Conservation (phyloP, 371 early-diverging fungal species). For the Rhizopus stolonifer region DNA sequence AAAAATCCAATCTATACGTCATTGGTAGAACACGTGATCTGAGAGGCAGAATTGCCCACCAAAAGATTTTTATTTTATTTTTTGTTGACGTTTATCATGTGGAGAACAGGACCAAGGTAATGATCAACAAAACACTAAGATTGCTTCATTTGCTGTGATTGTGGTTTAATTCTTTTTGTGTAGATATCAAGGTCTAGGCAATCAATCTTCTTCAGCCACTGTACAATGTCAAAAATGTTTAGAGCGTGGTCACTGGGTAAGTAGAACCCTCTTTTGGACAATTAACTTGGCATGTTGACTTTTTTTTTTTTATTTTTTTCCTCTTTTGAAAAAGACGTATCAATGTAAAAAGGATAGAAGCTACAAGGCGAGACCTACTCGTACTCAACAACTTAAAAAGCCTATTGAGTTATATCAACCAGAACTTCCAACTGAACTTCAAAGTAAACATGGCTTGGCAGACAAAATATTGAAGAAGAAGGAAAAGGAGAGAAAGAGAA, state of each 20-base stretch:
- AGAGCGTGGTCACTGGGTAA: constrained; percentile 63
- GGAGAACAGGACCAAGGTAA: constrained; percentile 40
- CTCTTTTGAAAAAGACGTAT: constrained; percentile 54
- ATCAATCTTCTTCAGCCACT: constrained; percentile 52
- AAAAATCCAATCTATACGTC: background rate
- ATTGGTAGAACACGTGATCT: constrained; percentile 4
- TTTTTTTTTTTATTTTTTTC: background rate
- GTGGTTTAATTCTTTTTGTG: background rate
- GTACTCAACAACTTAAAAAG: constrained; percentile 63
- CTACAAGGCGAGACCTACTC: constrained; percentile 58
- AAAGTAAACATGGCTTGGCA: constrained; percentile 54
- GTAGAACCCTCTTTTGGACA: background rate
- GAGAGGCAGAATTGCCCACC: background rate
- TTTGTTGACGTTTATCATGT: constrained; percentile 21
- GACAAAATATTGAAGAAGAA: constrained; percentile 56
- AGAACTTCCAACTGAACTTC: constrained; percentile 55
- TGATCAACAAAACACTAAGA: background rate
- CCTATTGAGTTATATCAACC: constrained; percentile 53
- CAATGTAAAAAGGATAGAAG: constrained; percentile 56
- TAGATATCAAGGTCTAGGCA: constrained; percentile 29
- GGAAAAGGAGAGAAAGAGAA: constrained; percentile 34
- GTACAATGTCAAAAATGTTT: constrained; percentile 62
- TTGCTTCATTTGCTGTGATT: background rate
- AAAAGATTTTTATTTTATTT: constrained; percentile 3
- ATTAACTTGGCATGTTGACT: background rate